Conservation (phyloP, 192 early-diverging fungal species). For the Lobosporangium transversale region DNA sequence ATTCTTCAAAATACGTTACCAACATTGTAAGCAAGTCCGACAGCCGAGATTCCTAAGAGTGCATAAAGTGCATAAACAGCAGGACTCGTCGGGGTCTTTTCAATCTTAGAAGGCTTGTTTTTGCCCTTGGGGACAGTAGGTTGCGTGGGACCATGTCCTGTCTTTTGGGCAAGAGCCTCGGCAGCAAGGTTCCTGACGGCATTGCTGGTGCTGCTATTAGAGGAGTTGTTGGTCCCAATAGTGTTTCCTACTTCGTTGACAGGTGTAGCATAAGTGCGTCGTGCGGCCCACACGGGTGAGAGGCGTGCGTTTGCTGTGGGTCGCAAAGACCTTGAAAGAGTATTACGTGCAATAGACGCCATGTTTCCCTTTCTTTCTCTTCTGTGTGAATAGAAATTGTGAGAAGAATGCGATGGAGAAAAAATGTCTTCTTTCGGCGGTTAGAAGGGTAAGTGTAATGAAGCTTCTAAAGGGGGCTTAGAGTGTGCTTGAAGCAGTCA, state of each 20-base stretch:
- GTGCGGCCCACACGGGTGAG: constrained; percentile 27
- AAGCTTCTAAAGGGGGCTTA: too few relatives aligned
- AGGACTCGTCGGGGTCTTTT: constrained; percentile 50
- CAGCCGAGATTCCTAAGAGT: constrained; percentile 32
- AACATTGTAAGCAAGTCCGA: constrained; percentile 56
- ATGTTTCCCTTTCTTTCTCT: constrained; percentile 7
- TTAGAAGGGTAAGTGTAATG: too few relatives aligned
- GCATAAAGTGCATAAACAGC: constrained; percentile 51
- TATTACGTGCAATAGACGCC: constrained; percentile 46
- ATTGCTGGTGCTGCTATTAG: not conserved
- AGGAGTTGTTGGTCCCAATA: constrained; percentile 3
- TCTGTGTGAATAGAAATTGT: too few relatives aligned
- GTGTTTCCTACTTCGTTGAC: not conserved
- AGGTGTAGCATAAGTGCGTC: constrained; percentile 38
- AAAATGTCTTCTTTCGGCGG: too few relatives aligned
- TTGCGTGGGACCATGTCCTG: constrained; percentile 34
- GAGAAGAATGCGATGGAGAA: too few relatives aligned
- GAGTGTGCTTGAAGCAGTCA: constrained; percentile 4
- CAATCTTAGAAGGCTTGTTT: constrained; percentile 62
- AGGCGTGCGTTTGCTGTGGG: constrained; percentile 17
- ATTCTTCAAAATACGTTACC: too few relatives aligned
- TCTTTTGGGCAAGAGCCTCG: constrained; percentile 57
- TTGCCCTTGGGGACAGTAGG: constrained; percentile 61
- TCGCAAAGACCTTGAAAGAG: constrained; percentile 17
- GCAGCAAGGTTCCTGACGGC: constrained; percentile 52